Evolutionary conservation across 2,329 filamentous ascomycete genomes (phyloP).

Genomic region (Gnomoniopsis smithogilvyi): DNA sequence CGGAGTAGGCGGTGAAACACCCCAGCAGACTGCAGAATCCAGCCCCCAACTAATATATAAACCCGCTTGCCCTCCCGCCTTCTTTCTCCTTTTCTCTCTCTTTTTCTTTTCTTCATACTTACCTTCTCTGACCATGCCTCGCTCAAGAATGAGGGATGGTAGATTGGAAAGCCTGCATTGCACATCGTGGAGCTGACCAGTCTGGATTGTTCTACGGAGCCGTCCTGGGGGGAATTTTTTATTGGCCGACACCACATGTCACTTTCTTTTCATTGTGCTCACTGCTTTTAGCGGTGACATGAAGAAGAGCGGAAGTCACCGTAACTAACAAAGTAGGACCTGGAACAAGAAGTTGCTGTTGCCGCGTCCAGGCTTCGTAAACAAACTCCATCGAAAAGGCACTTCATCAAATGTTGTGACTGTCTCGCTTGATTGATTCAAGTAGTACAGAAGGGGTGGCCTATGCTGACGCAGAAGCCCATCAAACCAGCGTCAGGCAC

Average conservation of each 20-base stretch:
- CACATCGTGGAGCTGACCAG: slow-evolving; percentile 48
- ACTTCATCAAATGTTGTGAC: too few relatives aligned
- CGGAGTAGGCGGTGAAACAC: not conserved
- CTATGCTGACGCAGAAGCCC: too few relatives aligned
- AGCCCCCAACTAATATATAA: slow-evolving; percentile 2
- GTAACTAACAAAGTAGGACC: too few relatives aligned
- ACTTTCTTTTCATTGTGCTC: slow-evolving; percentile 42
- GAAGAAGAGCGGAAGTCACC: slow-evolving; percentile 36
- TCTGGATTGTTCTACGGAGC: slow-evolving; percentile 50
- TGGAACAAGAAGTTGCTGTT: too few relatives aligned
- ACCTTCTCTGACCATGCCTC: slow-evolving; percentile 22
- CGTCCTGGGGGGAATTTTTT: slow-evolving; percentile 50
- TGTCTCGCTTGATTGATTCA: too few relatives aligned
- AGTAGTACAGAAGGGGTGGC: too few relatives aligned
- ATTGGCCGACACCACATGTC: slow-evolving; percentile 31
- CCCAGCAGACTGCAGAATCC: slow-evolving; percentile 5
- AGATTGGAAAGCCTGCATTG: slow-evolving; percentile 49
- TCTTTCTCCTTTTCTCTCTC: not conserved
- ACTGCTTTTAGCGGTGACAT: slow-evolving; percentile 34
- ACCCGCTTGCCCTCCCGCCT: not conserved
- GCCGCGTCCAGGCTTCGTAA: too few relatives aligned
- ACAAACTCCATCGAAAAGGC: too few relatives aligned
- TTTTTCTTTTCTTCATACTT: slow-evolving; percentile 15
- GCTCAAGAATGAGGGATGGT: slow-evolving; percentile 41
- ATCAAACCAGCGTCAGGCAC: too few relatives aligned